Percentiles rank a stretch among this genome's conserved stretches.
phyloP scores from a whole-genome alignment of 2,329 filamentous ascomycete genomes.

The Colletotrichum sansevieriae region DNA sequence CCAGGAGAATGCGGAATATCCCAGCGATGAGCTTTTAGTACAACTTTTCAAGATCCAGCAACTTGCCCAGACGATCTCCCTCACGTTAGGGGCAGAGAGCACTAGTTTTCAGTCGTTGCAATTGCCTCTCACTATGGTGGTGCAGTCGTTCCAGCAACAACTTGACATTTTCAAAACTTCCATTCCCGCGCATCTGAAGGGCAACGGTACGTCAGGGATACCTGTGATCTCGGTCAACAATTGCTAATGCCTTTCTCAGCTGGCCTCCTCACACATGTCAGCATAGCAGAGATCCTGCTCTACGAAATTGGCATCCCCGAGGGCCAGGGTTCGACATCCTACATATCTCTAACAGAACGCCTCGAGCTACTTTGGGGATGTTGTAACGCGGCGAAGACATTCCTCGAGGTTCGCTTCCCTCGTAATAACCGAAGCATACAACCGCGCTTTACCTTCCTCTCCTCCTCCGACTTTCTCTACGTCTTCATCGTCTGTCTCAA shows the following conservation, averaged over 20 bases:
- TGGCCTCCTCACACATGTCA: slow-evolving; percentile 56
- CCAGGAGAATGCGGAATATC: slow-evolving; percentile 56
- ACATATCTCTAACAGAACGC: slow-evolving; percentile 54
- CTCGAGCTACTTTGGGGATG: slow-evolving; percentile 62
- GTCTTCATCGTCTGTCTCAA: slow-evolving; percentile 61
- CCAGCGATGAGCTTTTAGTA: slow-evolving; percentile 59
- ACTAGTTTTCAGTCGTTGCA: slow-evolving; percentile 49
- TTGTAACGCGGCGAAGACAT: slow-evolving; percentile 54
- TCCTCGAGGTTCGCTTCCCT: slow-evolving; percentile 54
- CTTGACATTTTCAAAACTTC: slow-evolving; percentile 55
- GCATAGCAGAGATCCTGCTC: slow-evolving; percentile 61
- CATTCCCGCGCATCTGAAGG: slow-evolving; percentile 51
- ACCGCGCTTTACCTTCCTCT: slow-evolving; percentile 58
- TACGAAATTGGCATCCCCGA: slow-evolving; percentile 62
- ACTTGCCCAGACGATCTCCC: slow-evolving; percentile 61
- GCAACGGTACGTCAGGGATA: slow-evolving; percentile 49
- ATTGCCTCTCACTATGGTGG: slow-evolving; percentile 56
- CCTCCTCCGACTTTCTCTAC: slow-evolving; percentile 62
- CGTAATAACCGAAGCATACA: slow-evolving; percentile 44
- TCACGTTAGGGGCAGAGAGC: slow-evolving; percentile 51
- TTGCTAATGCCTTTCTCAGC: slow-evolving; percentile 46
- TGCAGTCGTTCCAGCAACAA: slow-evolving; percentile 60
- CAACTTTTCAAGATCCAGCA: slow-evolving; percentile 62
- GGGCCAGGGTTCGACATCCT: slow-evolving; percentile 47
- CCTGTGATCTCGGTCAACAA: background rate